phyloP scores from a whole-genome alignment of 164 flowering plant species.

The Stephania cephalantha region DNA sequence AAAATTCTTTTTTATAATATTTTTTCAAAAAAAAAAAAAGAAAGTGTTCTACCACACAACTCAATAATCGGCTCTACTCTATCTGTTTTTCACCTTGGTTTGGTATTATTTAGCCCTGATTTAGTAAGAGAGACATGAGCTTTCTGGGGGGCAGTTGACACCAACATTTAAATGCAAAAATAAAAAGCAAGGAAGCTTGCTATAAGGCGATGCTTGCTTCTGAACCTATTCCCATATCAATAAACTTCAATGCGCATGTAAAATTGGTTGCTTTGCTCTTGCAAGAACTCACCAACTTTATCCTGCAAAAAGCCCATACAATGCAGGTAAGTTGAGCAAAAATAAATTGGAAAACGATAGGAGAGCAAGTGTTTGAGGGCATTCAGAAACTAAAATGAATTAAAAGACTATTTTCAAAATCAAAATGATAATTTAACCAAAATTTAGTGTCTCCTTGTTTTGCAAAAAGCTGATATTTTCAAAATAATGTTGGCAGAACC shows the following conservation, averaged over 20 bases:
- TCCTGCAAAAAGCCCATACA: slow-evolving; percentile 49
- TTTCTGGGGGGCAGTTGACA: neutral
- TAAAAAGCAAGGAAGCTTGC: neutral
- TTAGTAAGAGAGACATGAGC: neutral
- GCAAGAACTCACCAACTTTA: slow-evolving; percentile 81
- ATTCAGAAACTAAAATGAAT: neutral
- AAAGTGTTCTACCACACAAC: neutral
- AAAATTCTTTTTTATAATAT: neutral
- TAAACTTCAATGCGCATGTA: slow-evolving; percentile 12
- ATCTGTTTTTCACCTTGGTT: neutral
- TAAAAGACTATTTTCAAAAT: neutral
- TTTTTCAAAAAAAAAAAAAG: neutral
- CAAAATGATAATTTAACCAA: neutral
- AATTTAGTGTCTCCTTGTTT: neutral
- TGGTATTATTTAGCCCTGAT: neutral
- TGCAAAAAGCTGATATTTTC: neutral
- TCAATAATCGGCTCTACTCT: neutral
- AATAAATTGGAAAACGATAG: slow-evolving; percentile 1
- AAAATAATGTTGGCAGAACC: neutral
- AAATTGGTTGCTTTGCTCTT: slow-evolving; percentile 18
- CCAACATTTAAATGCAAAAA: neutral
- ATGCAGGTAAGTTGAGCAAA: slow-evolving; percentile 7
- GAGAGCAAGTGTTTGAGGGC: neutral
- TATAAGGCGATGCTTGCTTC: neutral
- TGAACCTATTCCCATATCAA: slow-evolving; percentile 11